Evolutionary conservation across 305 asterid species (phyloP), one percentile per base, ranked within the genome.

Genomic region (Solanum hybrid): DNA sequence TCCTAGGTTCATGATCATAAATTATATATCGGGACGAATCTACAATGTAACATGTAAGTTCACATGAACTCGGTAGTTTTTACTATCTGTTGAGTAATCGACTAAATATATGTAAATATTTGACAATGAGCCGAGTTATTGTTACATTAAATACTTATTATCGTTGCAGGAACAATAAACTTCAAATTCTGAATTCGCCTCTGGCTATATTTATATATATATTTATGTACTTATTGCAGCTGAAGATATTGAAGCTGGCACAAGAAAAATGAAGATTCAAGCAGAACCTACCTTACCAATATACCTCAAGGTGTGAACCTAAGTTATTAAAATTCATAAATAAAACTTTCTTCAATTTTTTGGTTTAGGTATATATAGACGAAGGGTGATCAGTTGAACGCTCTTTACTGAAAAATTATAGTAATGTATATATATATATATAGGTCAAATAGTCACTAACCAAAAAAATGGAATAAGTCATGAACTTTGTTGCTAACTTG

Each of bases 201-300:
- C 57, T 79, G 10, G 2, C 20, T 34, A 22, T 89, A 65, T 39
- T 10, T 39, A 39, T 41, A 79, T 91, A 27, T 36, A 3, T 11
- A 72, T 89, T 29, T 41, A 79, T 91, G 34, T 75, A 37, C 83
- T 91, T 90, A n/a, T 89, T 92, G 91, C 98, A 95, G 99, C 93
- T 82, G 98, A 95, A 90, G 99, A 98, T 93, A 91, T 97, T 81
- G 99, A 98, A 90, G 97, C 98, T 81, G 98, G 98, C 73, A 93
- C 86, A 87, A 92, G 77, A 57, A 96, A 93, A 96, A 95, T 92
- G 96, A 97, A 89, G 93, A 93, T 95, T 89, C 95, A 93, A 14
- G 76, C 98, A 89, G 99, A 95, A 90, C 98, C 99, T 2, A 98
- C 99, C 12, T 80, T 97, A 90, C 99, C 99, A 89, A 92, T 98